Base-by-base conservation (phyloP, 495 filamentous ascomycete species). In the Penicillium diatomitis region DNA sequence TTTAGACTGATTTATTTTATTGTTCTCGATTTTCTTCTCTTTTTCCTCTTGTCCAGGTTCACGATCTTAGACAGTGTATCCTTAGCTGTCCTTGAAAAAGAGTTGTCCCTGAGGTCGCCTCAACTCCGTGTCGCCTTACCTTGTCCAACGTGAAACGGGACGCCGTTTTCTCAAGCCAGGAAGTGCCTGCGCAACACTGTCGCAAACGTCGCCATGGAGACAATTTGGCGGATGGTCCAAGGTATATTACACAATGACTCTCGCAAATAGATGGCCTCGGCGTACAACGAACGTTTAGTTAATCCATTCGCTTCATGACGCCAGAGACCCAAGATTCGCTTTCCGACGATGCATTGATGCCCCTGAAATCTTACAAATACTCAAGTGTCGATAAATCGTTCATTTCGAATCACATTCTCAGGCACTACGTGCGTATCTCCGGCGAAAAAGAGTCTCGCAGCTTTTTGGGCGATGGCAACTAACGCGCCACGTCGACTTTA, bases 331-430 rank as follows among this genome's bases (percentile, higher is more conserved):
- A 78, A 58, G 77, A 83, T 47, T 78, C 75, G 45, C 72, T 88
- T 20, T 83, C 83, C 6, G 83, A 87, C 44, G 81, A 87, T 50
- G 78, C 81, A 42, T 71, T 88, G 44, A 71, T 86, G 29, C 90
- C 95, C 63, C 82, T 98, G 53, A 92, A 91, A 67, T 82, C 81
- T 29, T 98, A 98, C 81, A 94, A 96, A 63, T 98, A 98, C 67
- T 90, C 87, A 57, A 84, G 84, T 61, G 90, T 98, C 61, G 92
- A 98, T 75, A 95, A 96, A 67, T 96, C 90, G n/a, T 79, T 83
- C 46, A 84, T 97, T 37, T 96, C 94, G 38, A 76, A 84, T 57
- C 95, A 98, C 66, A 89, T 98, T 64, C 77, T 98, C 35, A 86
- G 80, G 54, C 91, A 94, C 61, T 98, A 96, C 65, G 91, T 98